These are phyloP conservation scores for Phialophora expanda DNA, from an alignment of 2,329 filamentous ascomycete genomes.

Conservation along the genomic window DNA sequence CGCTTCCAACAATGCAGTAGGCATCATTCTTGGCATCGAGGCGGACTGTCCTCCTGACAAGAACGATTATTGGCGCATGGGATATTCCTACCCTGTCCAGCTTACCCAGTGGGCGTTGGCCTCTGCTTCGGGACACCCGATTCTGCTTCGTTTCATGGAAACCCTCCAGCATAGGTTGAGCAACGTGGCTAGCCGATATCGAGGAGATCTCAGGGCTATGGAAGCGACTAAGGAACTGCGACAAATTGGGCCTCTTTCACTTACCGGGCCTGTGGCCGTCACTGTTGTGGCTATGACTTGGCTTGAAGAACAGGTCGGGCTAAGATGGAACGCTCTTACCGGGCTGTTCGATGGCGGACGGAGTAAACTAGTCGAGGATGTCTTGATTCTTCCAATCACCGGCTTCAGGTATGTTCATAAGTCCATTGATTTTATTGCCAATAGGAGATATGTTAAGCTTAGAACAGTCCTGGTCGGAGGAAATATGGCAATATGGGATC, in stretches of 20 bases:
- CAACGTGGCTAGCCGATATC: conserved; percentile 21
- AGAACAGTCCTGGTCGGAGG: conserved; percentile 41
- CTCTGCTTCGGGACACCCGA: conserved; percentile 40
- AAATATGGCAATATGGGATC: conserved; percentile 44
- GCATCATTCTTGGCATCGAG: conserved; percentile 44
- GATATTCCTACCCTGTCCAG: conserved; percentile 44
- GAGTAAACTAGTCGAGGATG: conserved; percentile 43
- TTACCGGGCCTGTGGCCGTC: conserved; percentile 45
- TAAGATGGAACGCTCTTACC: conserved; percentile 45
- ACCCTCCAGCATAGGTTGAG: conserved; percentile 31
- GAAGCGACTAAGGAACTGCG: conserved; percentile 31
- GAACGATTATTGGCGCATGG: conserved; percentile 45
- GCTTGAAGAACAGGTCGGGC: conserved; percentile 37
- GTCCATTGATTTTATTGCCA: not conserved
- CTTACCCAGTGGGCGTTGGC: conserved; percentile 46
- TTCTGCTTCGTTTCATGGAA: conserved; percentile 42
- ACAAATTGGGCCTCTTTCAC: conserved; percentile 41
- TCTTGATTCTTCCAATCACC: conserved; percentile 45
- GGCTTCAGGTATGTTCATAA: conserved; percentile 42
- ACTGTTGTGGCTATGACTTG: conserved; percentile 41
- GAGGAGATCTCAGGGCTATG: conserved; percentile 15
- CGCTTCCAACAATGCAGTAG: conserved; percentile 36
- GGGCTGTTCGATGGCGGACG: conserved; percentile 42
- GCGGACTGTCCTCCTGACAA: conserved; percentile 41
- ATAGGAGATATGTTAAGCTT: not conserved